Percentiles rank a stretch among this genome's conserved stretches.
phyloP scores from a whole-genome alignment of 257 asterid species.

The Solanum habrochaites region DNA sequence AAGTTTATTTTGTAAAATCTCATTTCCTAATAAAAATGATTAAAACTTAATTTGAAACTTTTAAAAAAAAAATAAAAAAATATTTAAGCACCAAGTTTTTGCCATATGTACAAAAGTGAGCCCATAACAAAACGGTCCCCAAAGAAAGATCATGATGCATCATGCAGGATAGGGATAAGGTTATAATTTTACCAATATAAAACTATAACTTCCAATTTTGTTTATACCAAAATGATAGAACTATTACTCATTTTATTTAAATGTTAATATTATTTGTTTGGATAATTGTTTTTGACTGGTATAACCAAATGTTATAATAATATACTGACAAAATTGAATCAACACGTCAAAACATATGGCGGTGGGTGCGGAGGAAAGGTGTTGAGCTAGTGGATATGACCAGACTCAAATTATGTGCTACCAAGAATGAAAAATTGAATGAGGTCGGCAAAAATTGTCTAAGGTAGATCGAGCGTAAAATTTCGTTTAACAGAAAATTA shows the following conservation, averaged over 20 bases:
- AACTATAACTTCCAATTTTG: no score
- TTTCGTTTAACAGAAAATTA: no score
- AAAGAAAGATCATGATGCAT: background rate
- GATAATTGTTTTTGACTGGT: background rate
- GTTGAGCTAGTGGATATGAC: background rate
- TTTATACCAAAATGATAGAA: background rate
- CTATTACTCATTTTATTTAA: no score
- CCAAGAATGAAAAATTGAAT: background rate
- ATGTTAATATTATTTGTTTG: background rate
- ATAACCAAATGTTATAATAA: background rate
- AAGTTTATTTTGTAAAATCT: no score
- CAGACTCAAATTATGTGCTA: background rate
- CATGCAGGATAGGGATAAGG: no score
- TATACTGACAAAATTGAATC: background rate
- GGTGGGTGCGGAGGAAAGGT: background rate
- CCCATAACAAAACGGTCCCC: background rate
- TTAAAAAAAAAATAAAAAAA: accelerated
- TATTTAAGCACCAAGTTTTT: background rate
- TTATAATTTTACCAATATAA: background rate
- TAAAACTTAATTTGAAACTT: accelerated
- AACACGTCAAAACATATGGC: background rate
- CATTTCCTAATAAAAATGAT: accelerated
- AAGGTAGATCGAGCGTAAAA: no score
- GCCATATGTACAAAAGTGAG: background rate
- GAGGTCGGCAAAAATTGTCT: background rate